phyloP scores from a whole-genome alignment of 2,329 filamentous ascomycete species.

The Alternaria ventricosa region DNA sequence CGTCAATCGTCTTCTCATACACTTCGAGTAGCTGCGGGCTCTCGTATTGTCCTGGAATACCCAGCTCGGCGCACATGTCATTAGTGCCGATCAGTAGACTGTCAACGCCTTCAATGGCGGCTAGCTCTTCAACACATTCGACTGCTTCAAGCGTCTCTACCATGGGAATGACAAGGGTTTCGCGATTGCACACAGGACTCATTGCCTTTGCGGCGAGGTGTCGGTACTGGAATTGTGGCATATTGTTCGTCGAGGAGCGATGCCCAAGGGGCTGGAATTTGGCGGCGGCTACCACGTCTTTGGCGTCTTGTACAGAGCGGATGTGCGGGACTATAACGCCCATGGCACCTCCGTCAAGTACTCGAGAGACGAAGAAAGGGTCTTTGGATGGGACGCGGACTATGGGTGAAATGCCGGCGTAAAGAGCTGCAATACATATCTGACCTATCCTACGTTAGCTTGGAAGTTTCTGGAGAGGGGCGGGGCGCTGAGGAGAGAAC shows the following conservation, averaged over 20 bases:
- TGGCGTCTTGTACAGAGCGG: constrained; percentile 46
- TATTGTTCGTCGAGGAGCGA: constrained; percentile 47
- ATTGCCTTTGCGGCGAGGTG: constrained; percentile 42
- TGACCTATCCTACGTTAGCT: constrained; percentile 26
- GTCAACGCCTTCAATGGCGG: constrained; percentile 53
- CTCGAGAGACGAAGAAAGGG: constrained; percentile 47
- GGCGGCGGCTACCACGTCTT: constrained; percentile 46
- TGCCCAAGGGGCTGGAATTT: constrained; percentile 50
- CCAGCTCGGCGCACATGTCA: constrained; percentile 54
- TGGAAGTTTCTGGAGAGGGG: background rate
- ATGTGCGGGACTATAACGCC: constrained; percentile 54
- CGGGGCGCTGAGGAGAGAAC: background rate
- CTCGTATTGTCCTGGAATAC: constrained; percentile 52
- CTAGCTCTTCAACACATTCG: constrained; percentile 50
- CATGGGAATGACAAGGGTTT: constrained; percentile 54
- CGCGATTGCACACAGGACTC: constrained; percentile 45
- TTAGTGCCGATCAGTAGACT: constrained; percentile 54
- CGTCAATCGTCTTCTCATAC: constrained; percentile 46
- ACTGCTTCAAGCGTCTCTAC: constrained; percentile 52
- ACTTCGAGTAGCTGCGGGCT: constrained; percentile 31
- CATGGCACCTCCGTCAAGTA: constrained; percentile 52
- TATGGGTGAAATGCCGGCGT: constrained; percentile 51
- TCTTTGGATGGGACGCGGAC: constrained; percentile 52
- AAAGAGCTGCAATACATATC: constrained; percentile 50
- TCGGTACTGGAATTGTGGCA: constrained; percentile 47